A percentile compares a stretch with the other conserved stretches of the same genome.
phyloP scores from a whole-genome alignment of 768 basidiomycete genomes.

The Hysterangium stoloniferum region DNA sequence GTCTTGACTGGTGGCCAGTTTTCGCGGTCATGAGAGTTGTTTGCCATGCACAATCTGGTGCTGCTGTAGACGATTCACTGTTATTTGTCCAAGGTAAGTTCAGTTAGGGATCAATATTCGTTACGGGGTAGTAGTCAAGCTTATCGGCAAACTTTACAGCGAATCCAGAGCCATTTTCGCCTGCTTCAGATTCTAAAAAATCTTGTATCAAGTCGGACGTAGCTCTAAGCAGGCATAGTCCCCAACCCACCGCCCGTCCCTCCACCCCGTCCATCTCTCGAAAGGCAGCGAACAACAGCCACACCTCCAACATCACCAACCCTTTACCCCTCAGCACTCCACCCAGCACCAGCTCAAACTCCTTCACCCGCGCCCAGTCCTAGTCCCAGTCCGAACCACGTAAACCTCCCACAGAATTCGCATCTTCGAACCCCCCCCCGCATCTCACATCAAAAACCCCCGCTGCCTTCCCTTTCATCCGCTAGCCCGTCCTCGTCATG shows the following conservation, averaged over 20 bases:
- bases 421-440: conserved; percentile 9
- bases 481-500: too few relatives aligned
- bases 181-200: too few relatives aligned
- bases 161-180: neutral
- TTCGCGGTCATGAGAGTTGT: conserved; percentile 68
- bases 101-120: neutral
- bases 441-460: conserved; percentile 1
- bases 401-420: neutral
- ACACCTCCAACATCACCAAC: neutral
- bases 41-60: conserved; percentile 52
- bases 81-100: conserved; percentile 70
- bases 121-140: neutral
- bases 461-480: conserved; percentile 2
- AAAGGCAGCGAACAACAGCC: too few relatives aligned
- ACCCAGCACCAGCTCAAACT: too few relatives aligned
- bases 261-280: too few relatives aligned
- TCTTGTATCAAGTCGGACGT: too few relatives aligned
- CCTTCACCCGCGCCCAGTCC: too few relatives aligned
- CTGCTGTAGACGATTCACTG: conserved; percentile 52
- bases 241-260: too few relatives aligned
- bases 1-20: conserved; percentile 62
- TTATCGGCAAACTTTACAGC: neutral
- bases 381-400: too few relatives aligned
- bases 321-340: too few relatives aligned
- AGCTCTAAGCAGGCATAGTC: too few relatives aligned